These are phyloP conservation scores for Notholithocarpus densiflorus DNA, from an alignment of 306 rosid genomes.

Conservation along the genomic window DNA sequence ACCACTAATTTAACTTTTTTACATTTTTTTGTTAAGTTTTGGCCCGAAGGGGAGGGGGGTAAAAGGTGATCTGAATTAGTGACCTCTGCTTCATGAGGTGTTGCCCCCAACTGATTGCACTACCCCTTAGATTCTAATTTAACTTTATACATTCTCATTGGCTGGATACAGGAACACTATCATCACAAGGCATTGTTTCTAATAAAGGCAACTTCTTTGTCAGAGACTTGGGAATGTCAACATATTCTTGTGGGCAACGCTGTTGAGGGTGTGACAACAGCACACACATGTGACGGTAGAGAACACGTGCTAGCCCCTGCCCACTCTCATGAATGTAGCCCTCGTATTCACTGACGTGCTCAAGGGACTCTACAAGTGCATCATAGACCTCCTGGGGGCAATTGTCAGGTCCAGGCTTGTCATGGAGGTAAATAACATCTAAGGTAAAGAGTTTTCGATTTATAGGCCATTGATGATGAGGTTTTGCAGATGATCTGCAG, in stretches of 20 bases:
- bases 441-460: conserved; percentile 75
- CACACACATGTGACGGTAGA: conserved; percentile 62
- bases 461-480: conserved; percentile 74
- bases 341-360: conserved; percentile 82
- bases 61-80: too few relatives aligned
- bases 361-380: conserved; percentile 79
- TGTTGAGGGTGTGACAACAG: conserved; percentile 87
- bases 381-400: conserved; percentile 92
- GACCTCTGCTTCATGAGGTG: too few relatives aligned
- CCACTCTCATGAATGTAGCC: conserved; percentile 96
- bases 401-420: conserved; percentile 92
- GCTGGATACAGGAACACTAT: conserved; percentile 38
- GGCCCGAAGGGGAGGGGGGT: too few relatives aligned
- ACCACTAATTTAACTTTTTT: neutral
- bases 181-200: conserved; percentile 56
- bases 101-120: too few relatives aligned
- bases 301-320: conserved; percentile 63
- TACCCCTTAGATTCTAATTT: too few relatives aligned
- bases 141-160: conserved; percentile 35
- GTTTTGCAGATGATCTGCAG: conserved; percentile 74
- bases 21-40: too few relatives aligned
- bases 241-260: conserved; percentile 65
- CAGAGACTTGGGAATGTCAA: conserved; percentile 81
- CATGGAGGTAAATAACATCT: conserved; percentile 94
- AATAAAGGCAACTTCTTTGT: conserved; percentile 50